Base-by-base conservation (phyloP, 177 flowering plant species). In the Vitis hybrid region DNA sequence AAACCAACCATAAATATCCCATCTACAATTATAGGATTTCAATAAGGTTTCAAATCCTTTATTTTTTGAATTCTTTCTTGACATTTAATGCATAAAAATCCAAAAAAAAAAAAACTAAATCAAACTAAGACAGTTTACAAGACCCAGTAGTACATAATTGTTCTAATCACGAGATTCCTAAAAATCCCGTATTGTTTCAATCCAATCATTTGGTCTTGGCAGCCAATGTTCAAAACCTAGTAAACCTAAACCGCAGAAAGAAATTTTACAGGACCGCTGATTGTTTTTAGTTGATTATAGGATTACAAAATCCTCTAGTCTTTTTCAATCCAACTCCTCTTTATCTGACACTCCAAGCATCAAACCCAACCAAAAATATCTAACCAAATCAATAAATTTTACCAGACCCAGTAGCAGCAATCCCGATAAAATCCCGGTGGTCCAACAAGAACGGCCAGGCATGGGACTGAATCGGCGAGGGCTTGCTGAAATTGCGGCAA, bases 391-490 rank as follows among this genome's bases (percentile, higher is more conserved):
- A 30, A 46, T 2, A 52, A 2, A 14, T n/a, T 2, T 19, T 66
- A 86, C 92, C 97, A 69, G 97, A 92, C 1, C 97, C 97, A 67
- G 97, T 85, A 9, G 76, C 78, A 0, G 93, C 93, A 66, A 89
- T 87, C 52, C 89, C 90, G 51, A 87, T 86, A 80, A 89, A 82
- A 78, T 87, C 93, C 15, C 93, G 85, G 8, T 82, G 88, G n/a
- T 93, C 80, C 76, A 93, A 77, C 64, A 95, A 81, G 74, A 91
- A 95, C 13, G 98, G 94, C 98, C 98, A 93, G 0, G 98, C 86
- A 55, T 83, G 84, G 4, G 98, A 80, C 72, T 95, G 98, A 77
- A 93, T 95, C 1, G 94, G 94, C 48, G 98, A 91, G 0, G 98
- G 98, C 58, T 80, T 85, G 51, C 77, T 74, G 67, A 93, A 95